Base-by-base conservation (phyloP, 2,329 filamentous ascomycete genomes). In the Colletotrichum sp. region DNA sequence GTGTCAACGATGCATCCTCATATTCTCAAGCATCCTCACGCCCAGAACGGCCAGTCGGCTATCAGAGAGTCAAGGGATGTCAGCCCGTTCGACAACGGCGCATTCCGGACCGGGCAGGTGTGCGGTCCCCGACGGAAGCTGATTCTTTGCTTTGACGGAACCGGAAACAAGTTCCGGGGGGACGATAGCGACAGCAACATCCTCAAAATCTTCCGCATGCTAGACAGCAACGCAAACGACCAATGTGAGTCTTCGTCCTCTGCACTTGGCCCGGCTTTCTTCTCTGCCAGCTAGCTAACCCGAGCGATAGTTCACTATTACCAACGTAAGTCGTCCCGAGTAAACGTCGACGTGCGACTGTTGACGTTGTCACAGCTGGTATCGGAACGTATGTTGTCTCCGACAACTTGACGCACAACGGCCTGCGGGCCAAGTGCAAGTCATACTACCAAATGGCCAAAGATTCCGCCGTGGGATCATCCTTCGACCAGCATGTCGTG, bases 401-500 rank as follows among this genome's bases (percentile, higher is more conserved):
- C 0, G 89, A 86, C 13, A 90, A 89, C 10, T 85, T 93, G 59
- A 90, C 89, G 2, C 90, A 91, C 78, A 93, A 90, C 1, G 88
- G 91, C 13, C 80, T 88, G 1, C 82, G 88, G 26, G 90, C 91
- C 8, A 89, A 91, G 16, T 80, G 94, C 72, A 90, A 89, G 77
- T 93, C 92, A 10, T 94, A 92, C 91, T 94, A 93, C 80, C 85
- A 89, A 59, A 95, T 95, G 79, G 92, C 93, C 76, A 95, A 95
- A 79, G 95, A 97, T 83, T 95, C 93, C 5, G 95, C 95, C 12
- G 85, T 98, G 76, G 95, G 95, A 2, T 94, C 93, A 1, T 95
- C 93, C 0, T 96, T 98, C 78, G 94, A 94, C 79, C 90, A 95
- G 72, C 95, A 97, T 84, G 95, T 97, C 13, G 94, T 97, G 79